Conservation (phyloP, 306 rosid species). For the Fragaria vesca region DNA sequence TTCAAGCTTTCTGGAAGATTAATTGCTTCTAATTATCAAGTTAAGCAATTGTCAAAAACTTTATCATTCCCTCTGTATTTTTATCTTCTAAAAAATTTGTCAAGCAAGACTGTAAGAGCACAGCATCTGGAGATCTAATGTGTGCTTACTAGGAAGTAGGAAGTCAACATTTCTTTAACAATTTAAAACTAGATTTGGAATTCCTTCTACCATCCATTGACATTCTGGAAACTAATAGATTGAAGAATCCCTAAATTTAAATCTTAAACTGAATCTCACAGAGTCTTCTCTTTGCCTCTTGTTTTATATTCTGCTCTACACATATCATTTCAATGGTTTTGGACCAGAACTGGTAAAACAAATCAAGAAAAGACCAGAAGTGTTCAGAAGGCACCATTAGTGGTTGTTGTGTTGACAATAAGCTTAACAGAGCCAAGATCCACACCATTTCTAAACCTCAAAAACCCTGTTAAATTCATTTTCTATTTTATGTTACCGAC, state of each 20-base stretch:
- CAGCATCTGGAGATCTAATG: not conserved
- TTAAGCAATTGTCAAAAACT: no score
- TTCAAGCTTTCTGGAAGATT: not conserved
- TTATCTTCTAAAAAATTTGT: no score
- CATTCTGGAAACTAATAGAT: not conserved
- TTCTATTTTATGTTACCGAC: not conserved
- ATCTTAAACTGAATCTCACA: not conserved
- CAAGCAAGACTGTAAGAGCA: not conserved
- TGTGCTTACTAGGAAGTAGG: not conserved
- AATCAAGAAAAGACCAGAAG: not conserved
- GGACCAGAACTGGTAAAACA: not conserved
- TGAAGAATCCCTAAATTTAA: not conserved
- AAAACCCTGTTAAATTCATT: not conserved
- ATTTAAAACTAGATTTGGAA: not conserved
- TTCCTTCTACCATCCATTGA: not conserved
- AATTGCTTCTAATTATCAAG: not conserved
- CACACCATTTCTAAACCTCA: not conserved
- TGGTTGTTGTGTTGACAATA: constrained; percentile 2
- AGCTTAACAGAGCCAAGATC: constrained; percentile 1
- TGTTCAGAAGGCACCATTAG: not conserved
- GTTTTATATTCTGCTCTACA: not conserved
- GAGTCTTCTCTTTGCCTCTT: not conserved
- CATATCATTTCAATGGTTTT: not conserved
- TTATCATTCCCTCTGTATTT: no score
- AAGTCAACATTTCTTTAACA: not conserved